Base-by-base conservation (phyloP, 208 protist species). In the Acanthamoeba culbertsoni region DNA sequence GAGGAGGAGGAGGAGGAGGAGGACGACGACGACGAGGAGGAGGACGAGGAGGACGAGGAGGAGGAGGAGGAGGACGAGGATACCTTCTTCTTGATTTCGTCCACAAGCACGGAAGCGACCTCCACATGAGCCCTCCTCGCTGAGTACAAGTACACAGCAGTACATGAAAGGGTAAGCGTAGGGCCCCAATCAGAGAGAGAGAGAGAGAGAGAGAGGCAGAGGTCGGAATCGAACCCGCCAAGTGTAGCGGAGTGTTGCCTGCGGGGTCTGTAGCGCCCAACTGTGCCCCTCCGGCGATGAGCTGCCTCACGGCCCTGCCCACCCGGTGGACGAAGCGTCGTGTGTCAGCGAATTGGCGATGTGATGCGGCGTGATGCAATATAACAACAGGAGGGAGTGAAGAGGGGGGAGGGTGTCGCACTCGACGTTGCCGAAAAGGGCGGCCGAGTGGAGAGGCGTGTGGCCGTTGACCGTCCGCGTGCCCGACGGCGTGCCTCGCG, bases 11-110 rank as follows among this genome's bases (percentile, higher is more conserved):
- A n/a, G n/a, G n/a, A n/a, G n/a, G n/a, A n/a, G n/a, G n/a, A n/a
- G n/a, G n/a, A n/a, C n/a, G n/a, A n/a, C n/a, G n/a, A n/a, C n/a
- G n/a, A n/a, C n/a, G n/a, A n/a, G n/a, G n/a, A n/a, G n/a, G n/a
- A n/a, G n/a, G n/a, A n/a, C n/a, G n/a, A n/a, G n/a, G n/a, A n/a
- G n/a, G n/a, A n/a, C n/a, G n/a, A n/a, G n/a, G n/a, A n/a, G n/a
- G n/a, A n/a, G n/a, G n/a, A n/a, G n/a, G n/a, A n/a, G n/a, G n/a
- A n/a, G n/a, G n/a, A n/a, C n/a, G n/a, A n/a, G n/a, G n/a, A n/a
- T n/a, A n/a, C 71, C 71, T 82, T 82, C 71, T 82, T 82, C 26
- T 82, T 82, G 2, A 33, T 51, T 23, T 82, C 71, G 16, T 82
- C 71, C n/a, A 82, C 10, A 16, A 82, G 43, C 23, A 82, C 71